phyloP scores from a whole-genome alignment of 768 basidiomycete species.

The Kwoniella bestiolae region DNA sequence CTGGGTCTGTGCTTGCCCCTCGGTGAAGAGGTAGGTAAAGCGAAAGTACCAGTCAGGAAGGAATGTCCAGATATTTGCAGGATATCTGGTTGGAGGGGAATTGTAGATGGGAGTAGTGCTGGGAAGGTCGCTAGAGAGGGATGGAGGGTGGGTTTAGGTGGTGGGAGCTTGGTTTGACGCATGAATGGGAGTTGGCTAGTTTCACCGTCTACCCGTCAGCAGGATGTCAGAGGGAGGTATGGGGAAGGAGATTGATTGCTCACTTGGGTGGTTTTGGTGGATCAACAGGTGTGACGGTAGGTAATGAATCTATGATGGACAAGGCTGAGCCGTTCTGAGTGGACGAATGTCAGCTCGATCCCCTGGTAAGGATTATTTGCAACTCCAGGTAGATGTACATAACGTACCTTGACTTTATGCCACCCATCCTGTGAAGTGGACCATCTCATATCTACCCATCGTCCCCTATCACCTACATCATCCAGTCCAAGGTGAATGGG shows the following conservation, averaged over 20 bases:
- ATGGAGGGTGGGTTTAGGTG: constrained; percentile 28
- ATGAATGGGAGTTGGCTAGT: constrained; percentile 34
- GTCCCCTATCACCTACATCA: not conserved
- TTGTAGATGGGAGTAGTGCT: constrained; percentile 25
- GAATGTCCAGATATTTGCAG: constrained; percentile 17
- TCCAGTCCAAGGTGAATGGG: constrained; percentile 4
- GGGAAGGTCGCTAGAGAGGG: constrained; percentile 32
- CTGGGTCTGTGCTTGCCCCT: not conserved
- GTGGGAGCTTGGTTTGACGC: constrained; percentile 5
- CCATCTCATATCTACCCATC: constrained; percentile 41
- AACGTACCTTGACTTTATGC: constrained; percentile 29
- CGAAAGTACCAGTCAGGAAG: constrained; percentile 43
- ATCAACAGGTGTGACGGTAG: constrained; percentile 39
- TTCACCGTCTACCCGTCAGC: not conserved
- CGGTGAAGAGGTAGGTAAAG: not conserved
- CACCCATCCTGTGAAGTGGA: constrained; percentile 2
- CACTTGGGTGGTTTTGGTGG: constrained; percentile 44
- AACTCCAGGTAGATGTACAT: too few species aligned
- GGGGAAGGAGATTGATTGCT: too few species aligned
- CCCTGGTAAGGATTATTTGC: too few species aligned
- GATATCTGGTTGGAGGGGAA: constrained; percentile 28
- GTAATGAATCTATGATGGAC: constrained; percentile 42
- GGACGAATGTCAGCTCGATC: too few species aligned
- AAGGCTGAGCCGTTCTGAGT: constrained; percentile 35
- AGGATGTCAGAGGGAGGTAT: too few species aligned